Percentiles rank a stretch among this genome's conserved stretches.
Evolutionary conservation across 2,329 filamentous ascomycete genomes (phyloP).

Genomic region (Drechslera avenae): DNA sequence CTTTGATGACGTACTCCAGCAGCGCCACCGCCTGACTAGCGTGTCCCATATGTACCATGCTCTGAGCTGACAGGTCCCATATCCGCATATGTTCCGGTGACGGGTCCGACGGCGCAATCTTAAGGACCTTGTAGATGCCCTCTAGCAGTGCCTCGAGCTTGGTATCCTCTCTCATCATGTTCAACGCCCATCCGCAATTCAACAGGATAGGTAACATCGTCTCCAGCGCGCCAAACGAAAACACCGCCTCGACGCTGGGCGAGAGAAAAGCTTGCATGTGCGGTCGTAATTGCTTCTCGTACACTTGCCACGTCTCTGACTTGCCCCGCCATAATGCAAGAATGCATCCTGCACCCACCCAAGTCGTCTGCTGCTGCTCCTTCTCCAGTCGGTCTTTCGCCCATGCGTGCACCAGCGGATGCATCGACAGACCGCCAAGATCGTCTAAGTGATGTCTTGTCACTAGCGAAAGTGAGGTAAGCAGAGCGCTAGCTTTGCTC

Average conservation of each 20-base stretch:
- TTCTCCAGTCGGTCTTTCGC: slow-evolving; percentile 35
- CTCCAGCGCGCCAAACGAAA: slow-evolving; percentile 4
- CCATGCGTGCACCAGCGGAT: slow-evolving; percentile 47
- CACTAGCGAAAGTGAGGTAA: slow-evolving; percentile 39
- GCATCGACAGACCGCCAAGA: slow-evolving; percentile 37
- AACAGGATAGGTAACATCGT: slow-evolving; percentile 12
- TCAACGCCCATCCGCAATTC: slow-evolving; percentile 12
- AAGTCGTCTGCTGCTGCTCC: slow-evolving; percentile 21
- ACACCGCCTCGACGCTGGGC: background rate
- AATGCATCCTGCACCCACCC: slow-evolving; percentile 25
- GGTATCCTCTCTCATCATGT: slow-evolving; percentile 7
- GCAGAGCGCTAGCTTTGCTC: slow-evolving; percentile 28
- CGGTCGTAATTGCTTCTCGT: slow-evolving; percentile 12
- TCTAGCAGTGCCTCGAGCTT: slow-evolving; percentile 9
- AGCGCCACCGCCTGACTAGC: slow-evolving; percentile 8
- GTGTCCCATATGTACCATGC: slow-evolving; percentile 5
- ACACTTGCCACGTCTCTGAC: slow-evolving; percentile 3
- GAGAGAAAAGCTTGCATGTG: slow-evolving; percentile 20
- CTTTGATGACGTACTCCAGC: slow-evolving; percentile 16
- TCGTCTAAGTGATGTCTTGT: slow-evolving; percentile 7
- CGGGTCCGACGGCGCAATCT: slow-evolving; percentile 7
- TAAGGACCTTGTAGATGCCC: slow-evolving; percentile 7
- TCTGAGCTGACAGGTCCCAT: slow-evolving; percentile 12
- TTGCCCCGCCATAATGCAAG: slow-evolving; percentile 8
- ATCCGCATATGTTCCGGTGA: slow-evolving; percentile 6